Percentiles rank a stretch among this genome's conserved stretches.
phyloP scores from a whole-genome alignment of 208 protist species.

The Angomonas deanei region DNA sequence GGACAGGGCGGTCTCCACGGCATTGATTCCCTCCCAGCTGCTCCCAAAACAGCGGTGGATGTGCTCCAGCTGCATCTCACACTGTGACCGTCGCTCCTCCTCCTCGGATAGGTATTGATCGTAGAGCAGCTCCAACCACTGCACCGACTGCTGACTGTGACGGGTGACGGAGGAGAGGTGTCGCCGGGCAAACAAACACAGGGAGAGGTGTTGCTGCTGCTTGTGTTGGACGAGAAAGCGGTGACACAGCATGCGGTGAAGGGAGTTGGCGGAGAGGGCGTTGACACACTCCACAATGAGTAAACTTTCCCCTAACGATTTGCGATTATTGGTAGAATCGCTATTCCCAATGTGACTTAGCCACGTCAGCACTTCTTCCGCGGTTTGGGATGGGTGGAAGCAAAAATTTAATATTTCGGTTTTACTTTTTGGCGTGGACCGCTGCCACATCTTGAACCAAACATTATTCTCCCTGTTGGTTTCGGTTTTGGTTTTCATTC shows the following conservation, averaged over 20 bases:
- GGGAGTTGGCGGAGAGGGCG: conserved; percentile 12
- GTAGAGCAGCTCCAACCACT: background rate
- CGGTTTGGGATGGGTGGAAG: conserved; percentile 43
- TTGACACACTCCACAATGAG: conserved; percentile 21
- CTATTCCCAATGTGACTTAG: conserved; percentile 9
- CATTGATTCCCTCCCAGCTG: conserved; percentile 39
- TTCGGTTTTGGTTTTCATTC: conserved; percentile 39
- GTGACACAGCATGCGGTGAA: background rate
- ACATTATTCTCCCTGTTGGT: conserved; percentile 22
- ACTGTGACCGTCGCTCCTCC: conserved; percentile 3
- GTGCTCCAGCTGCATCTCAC: conserved; percentile 29
- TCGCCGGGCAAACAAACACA: background rate
- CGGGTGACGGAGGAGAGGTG: background rate
- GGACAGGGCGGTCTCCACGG: conserved; percentile 55
- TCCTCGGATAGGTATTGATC: background rate
- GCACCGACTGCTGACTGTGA: background rate
- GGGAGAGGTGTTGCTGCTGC: background rate
- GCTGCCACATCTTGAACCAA: conserved; percentile 69
- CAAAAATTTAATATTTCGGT: conserved; percentile 34
- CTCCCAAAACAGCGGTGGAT: conserved; percentile 27
- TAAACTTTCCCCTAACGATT: background rate
- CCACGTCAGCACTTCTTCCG: conserved; percentile 45
- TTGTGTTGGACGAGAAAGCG: background rate
- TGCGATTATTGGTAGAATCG: background rate
- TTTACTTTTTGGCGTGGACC: conserved; percentile 45